Evolutionary conservation across 352 stramenopile genomes (phyloP).

Genomic region (Phytopythium boreale): DNA sequence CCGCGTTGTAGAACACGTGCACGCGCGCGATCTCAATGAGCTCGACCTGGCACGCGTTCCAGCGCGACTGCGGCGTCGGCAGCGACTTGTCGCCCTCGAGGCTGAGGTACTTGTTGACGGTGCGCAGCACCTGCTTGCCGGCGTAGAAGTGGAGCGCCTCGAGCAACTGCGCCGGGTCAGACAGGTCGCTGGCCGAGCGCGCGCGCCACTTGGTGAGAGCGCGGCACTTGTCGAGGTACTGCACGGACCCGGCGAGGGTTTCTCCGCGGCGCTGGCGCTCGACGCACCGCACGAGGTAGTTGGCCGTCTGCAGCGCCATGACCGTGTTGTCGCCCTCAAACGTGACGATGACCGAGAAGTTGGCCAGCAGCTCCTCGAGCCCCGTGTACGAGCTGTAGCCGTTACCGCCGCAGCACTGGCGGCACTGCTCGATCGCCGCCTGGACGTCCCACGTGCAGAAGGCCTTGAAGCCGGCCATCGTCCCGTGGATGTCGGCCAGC

Average conservation of each 20-base stretch:
- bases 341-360: constrained; percentile 96
- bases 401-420: constrained; percentile 94
- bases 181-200: constrained; percentile 24
- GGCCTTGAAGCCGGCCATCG: constrained; percentile 93
- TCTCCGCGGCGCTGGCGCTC: constrained; percentile 49
- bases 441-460: constrained; percentile 89
- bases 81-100: constrained; percentile 10
- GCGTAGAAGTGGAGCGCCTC: constrained; percentile 56
- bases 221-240: constrained; percentile 52
- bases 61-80: constrained; percentile 33
- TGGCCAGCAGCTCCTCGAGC: constrained; percentile 87
- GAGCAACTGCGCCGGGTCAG: constrained; percentile 24
- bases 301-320: constrained; percentile 91
- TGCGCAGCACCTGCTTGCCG: constrained; percentile 37
- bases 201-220: constrained; percentile 25
- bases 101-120: constrained; percentile 33
- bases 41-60: constrained; percentile 75
- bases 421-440: constrained; percentile 91
- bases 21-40: constrained; percentile 66
- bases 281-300: constrained; percentile 63
- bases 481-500: constrained; percentile 93
- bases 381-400: constrained; percentile 92
- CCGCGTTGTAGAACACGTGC: constrained; percentile 77
- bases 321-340: constrained; percentile 97
- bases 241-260: constrained; percentile 52